Base-by-base conservation (phyloP, 306 rosid genomes). In the Astragalus glycyphyllos region DNA sequence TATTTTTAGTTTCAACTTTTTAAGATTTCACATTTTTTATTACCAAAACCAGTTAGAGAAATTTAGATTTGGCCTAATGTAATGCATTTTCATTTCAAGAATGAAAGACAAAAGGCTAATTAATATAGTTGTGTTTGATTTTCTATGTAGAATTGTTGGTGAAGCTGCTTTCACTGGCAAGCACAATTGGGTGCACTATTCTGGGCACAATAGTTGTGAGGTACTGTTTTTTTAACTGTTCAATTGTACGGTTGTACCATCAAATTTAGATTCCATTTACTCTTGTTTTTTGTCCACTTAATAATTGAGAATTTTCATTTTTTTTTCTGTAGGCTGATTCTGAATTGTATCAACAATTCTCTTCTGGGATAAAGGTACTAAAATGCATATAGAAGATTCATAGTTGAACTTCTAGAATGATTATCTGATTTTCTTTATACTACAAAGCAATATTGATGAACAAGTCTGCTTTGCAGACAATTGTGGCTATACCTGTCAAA, bases 351-450 rank as follows among this genome's bases (percentile, higher is more conserved):
- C 78, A 65, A 61, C 95, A 86, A 40, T 86, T 92, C 72, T 85
- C 84, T 20, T 84, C 71, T 70, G 96, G 96, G 9, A 82, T 92
- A 29, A 92, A 92, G 96, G 96, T 92, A 86, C n/a, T 72, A 29
- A 10, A 20, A 40, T 58, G 41, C 54, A 8, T 66, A n/a, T n/a
- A n/a, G n/a, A n/a, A n/a, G n/a, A n/a, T n/a, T n/a, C n/a, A n/a
- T n/a, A n/a, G n/a, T n/a, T n/a, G n/a, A n/a, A n/a, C n/a, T n/a
- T n/a, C n/a, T n/a, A n/a, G 60, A 11, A 38, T 32, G 56, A 14
- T 51, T 60, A 38, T 57, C 20, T 68, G 13, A 47, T n/a, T 51
- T 48, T 50, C 37, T 11, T 45, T 78, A 6, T 35, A 75, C 55
- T 56, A 75, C 34, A 64, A 57, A 62, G 65, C 56, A 2, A 69